Percentiles rank a stretch among this genome's conserved stretches.
These are phyloP conservation scores for Candida cerambycidarum DNA, from an alignment of 805 yeast species.

Conservation along the genomic window DNA sequence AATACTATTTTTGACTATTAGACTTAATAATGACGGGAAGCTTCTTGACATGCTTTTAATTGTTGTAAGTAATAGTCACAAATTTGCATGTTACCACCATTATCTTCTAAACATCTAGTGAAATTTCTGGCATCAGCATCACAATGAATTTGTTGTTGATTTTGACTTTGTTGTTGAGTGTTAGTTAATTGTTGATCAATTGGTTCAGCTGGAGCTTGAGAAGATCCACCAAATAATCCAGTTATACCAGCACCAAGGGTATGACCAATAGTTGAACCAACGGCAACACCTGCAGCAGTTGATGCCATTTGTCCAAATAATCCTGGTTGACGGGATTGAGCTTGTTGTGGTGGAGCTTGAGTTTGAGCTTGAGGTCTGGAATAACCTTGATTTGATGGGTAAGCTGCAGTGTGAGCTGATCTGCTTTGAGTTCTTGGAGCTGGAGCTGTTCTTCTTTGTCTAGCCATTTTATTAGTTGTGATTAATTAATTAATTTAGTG, in stretches of 20 bases:
- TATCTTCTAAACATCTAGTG: constrained; percentile 93
- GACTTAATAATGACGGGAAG: constrained; percentile 77
- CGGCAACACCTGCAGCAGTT: constrained; percentile 99
- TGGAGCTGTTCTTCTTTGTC: constrained; percentile 54
- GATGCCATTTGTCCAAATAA: constrained; percentile 96
- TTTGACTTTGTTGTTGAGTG: constrained; percentile 35
- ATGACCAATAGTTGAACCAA: constrained; percentile 96
- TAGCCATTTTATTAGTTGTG: constrained; percentile 38
- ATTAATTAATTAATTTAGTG: constrained; percentile 5
- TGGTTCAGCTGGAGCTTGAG: constrained; percentile 45
- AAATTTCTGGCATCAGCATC: constrained; percentile 92
- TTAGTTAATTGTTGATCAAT: constrained; percentile 38
- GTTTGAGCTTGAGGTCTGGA: constrained; percentile 53
- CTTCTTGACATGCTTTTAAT: constrained; percentile 96
- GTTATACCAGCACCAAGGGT: constrained; percentile 94
- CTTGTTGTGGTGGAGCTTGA: constrained; percentile 47
- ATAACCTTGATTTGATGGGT: constrained; percentile 45
- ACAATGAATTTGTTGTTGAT: constrained; percentile 59
- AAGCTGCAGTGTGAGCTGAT: constrained; percentile 75
- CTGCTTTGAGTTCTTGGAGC: constrained; percentile 51
- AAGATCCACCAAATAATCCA: constrained; percentile 81
- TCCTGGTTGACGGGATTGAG: constrained; percentile 65
- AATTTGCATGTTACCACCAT: constrained; percentile 92
- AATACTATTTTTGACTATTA: too few species aligned
- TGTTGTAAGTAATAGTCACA: constrained; percentile 97